phyloP scores from a whole-genome alignment of 306 rosid species.

The Abrus pulchellus region DNA sequence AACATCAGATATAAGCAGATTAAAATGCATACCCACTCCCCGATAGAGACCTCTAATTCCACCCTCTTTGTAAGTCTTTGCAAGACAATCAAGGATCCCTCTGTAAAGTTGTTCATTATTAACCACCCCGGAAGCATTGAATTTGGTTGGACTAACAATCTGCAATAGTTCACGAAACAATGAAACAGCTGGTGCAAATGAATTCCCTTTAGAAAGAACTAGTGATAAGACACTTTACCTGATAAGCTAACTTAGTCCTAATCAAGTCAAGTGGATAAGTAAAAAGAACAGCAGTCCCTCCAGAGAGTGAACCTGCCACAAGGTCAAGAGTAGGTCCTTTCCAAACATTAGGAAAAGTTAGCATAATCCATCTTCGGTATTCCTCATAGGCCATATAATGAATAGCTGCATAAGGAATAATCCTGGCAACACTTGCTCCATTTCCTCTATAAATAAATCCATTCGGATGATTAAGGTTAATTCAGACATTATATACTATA shows the following conservation, averaged over 20 bases:
- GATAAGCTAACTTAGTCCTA: conserved; percentile 95
- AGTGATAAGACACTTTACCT: conserved; percentile 58
- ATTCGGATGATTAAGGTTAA: background rate
- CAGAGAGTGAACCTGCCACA: conserved; percentile 92
- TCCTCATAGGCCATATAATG: conserved; percentile 93
- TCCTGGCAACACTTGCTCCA: conserved; percentile 98
- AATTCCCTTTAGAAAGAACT: background rate
- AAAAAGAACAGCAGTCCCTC: conserved; percentile 93
- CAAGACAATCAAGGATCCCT: conserved; percentile 89
- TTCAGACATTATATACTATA: too few relatives aligned
- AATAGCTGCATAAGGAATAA: conserved; percentile 94
- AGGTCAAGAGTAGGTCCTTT: conserved; percentile 96
- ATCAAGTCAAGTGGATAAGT: conserved; percentile 93
- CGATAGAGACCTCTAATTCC: conserved; percentile 91
- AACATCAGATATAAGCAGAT: conserved; percentile 40
- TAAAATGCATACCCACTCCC: conserved; percentile 80
- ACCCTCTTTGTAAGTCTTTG: conserved; percentile 76
- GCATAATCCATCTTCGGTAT: conserved; percentile 88
- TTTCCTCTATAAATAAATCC: conserved; percentile 74
- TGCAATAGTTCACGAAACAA: conserved; percentile 49
- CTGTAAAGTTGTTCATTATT: conserved; percentile 64
- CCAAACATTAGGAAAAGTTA: conserved; percentile 70
- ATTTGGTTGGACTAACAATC: conserved; percentile 76
- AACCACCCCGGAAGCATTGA: conserved; percentile 55
- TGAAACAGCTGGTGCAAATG: background rate